These are phyloP conservation scores for Micractinium conductrix DNA, from an alignment of 139 green algal species.

Conservation along the genomic window DNA sequence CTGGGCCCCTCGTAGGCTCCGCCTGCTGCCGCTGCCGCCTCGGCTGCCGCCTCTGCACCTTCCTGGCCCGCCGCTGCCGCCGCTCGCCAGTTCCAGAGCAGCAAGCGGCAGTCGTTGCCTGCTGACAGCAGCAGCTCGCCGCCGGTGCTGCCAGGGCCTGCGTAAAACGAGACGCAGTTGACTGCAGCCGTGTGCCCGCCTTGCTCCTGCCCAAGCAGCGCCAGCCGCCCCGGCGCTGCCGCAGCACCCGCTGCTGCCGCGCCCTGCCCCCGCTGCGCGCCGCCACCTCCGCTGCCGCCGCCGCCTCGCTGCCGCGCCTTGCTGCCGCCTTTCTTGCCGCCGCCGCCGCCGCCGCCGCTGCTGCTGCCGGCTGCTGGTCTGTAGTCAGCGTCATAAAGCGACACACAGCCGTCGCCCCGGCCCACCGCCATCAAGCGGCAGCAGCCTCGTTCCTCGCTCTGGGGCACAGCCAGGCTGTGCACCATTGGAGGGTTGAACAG, in stretches of 20 bases:
- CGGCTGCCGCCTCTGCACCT: neutral
- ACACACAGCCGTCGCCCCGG: slow-evolving; percentile 58
- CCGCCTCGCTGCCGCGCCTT: slow-evolving; percentile 17
- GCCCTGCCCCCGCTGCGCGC: neutral
- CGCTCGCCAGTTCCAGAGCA: slow-evolving; percentile 47
- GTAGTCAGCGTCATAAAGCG: slow-evolving; percentile 47
- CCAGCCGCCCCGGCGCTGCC: slow-evolving; percentile 6
- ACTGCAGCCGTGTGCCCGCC: slow-evolving; percentile 40
- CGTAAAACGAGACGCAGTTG: slow-evolving; percentile 38
- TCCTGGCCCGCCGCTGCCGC: slow-evolving; percentile 15
- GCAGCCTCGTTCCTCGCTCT: slow-evolving; percentile 22
- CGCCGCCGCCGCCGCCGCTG: slow-evolving; percentile 17
- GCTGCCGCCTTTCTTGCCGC: slow-evolving; percentile 15
- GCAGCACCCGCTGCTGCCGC: neutral
- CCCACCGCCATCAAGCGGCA: slow-evolving; percentile 47
- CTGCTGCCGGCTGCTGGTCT: slow-evolving; percentile 4
- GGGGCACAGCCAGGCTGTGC: slow-evolving; percentile 51
- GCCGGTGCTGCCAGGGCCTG: neutral
- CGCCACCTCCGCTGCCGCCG: slow-evolving; percentile 6
- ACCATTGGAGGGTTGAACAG: slow-evolving; percentile 78
- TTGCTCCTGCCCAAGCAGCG: slow-evolving; percentile 30
- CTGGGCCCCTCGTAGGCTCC: neutral
- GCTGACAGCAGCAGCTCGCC: slow-evolving; percentile 40
- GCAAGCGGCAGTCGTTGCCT: slow-evolving; percentile 46
- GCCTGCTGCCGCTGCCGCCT: neutral